phyloP scores from a whole-genome alignment of 108 stramenopile genomes.

The Fragilariopsis cylindrus region DNA sequence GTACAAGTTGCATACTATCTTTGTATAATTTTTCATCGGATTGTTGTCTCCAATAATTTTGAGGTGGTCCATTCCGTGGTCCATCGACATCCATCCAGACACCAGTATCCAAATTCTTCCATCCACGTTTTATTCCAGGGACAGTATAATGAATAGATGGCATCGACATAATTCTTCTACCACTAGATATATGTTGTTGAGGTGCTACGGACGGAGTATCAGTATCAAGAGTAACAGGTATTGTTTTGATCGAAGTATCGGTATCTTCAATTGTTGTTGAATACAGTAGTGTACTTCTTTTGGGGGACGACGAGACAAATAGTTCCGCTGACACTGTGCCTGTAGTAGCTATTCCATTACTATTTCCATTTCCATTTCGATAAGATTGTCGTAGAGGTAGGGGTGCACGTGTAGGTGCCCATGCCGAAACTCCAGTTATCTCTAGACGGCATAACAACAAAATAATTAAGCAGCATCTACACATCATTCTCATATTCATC shows the following conservation, averaged over 20 bases:
- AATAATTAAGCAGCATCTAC: not conserved
- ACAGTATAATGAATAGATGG: not conserved
- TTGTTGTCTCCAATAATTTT: constrained; percentile 15
- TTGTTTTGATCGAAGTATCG: not conserved
- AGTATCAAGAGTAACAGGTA: not conserved
- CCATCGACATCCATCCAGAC: constrained; percentile 10
- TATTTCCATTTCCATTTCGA: not conserved
- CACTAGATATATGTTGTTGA: not conserved
- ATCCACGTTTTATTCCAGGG: constrained; percentile 4
- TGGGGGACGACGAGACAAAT: not conserved
- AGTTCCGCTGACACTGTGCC: not conserved
- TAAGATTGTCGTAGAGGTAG: not conserved
- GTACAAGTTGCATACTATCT: not conserved
- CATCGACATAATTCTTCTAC: not conserved
- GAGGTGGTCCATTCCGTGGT: constrained; percentile 4
- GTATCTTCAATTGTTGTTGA: not conserved
- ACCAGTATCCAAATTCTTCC: not conserved
- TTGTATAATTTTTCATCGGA: not conserved
- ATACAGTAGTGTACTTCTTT: not conserved
- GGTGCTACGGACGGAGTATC: not conserved
- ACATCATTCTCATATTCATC: not conserved
- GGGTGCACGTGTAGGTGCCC: not conserved
- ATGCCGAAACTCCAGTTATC: not conserved
- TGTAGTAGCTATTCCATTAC: not conserved
- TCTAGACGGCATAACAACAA: not conserved